phyloP scores from a whole-genome alignment of 345 rosid genomes.

The Brassica incana region DNA sequence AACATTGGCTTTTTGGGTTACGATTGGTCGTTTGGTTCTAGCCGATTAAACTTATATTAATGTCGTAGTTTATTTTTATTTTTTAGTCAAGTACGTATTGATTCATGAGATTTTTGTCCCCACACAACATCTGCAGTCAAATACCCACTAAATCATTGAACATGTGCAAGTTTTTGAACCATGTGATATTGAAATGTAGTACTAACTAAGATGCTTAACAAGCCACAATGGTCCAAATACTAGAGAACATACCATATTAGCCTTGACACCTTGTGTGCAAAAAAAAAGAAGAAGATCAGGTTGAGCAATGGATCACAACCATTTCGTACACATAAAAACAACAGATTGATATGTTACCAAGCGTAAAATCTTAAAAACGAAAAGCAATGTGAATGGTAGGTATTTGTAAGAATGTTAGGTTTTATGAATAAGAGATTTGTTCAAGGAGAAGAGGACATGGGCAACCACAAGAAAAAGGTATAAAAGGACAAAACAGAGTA shows the following conservation, averaged over 20 bases:
- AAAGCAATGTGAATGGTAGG: neutral
- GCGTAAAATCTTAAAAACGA: neutral
- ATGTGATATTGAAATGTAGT: conserved; percentile 9
- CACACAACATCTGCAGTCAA: neutral
- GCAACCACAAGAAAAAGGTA: conserved; percentile 25
- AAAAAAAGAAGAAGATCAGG: neutral
- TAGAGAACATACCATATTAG: conserved; percentile 3
- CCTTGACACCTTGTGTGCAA: conserved; percentile 6
- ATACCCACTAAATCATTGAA: conserved; percentile 10
- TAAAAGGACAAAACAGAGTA: conserved; percentile 30
- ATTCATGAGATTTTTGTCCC: neutral
- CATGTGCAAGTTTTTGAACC: neutral
- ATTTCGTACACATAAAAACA: neutral
- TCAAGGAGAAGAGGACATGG: conserved; percentile 12
- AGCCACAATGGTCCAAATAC: conserved; percentile 11
- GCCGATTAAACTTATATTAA: neutral
- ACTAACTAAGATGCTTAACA: conserved; percentile 4
- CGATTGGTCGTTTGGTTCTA: neutral
- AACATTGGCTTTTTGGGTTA: neutral
- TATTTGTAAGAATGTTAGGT: conserved; percentile 13
- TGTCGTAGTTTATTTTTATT: neutral
- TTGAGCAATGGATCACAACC: neutral
- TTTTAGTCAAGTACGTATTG: neutral
- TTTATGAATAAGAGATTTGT: conserved; percentile 1
- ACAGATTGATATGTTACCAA: conserved; percentile 1